Base-by-base conservation (phyloP, 2,329 filamentous ascomycete genomes). In the Ustulina deusta region DNA sequence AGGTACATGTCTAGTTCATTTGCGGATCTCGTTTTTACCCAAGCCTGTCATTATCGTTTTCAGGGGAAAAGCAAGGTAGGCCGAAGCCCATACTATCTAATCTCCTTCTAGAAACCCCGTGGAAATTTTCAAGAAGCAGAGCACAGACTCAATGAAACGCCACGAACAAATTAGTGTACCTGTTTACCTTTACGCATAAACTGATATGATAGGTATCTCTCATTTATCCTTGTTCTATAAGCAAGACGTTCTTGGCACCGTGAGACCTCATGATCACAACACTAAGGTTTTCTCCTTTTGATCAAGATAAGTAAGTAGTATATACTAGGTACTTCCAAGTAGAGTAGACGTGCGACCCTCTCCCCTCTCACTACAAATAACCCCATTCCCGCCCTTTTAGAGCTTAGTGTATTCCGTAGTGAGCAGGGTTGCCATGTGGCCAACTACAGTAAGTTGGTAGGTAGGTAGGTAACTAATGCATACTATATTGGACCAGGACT, bases 101-200 rank as follows among this genome's bases (percentile, higher is more conserved):
- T 29, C 42, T 57, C 34, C 27, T 62, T 66, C 40, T 44, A 42
- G 58, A 48, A 61, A 29, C 38, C 15, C 22, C 22, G 4, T 61
- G 34, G 63, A 63, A 66, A 34, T 25, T 57, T 62, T 66, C 51
- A 13, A 66, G 62, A 65, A 61, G 58, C 63, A 25, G 59, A n/a
- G 58, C 63, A 62, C 63, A 34, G 58, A 48, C 63, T 34, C 49
- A 32, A 36, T 32, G 25, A 56, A 60, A 61, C 63, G 34, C 51
- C 34, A 59, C 15, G n/a, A 58, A 64, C 42, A 49, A 58, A 44
- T 36, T 10, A 36, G 25, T 27, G 29, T 38, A 55, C 9, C 17
- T 20, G 3, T 25, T 25, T 13, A 29, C 46, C 38, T 42, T n/a
- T 17, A 17, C 15, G 38, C 38, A 42, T 42, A 42, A 32, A 22